Base-by-base conservation (phyloP, 768 basidiomycete genomes). In the Nevesoporus exiguus region DNA sequence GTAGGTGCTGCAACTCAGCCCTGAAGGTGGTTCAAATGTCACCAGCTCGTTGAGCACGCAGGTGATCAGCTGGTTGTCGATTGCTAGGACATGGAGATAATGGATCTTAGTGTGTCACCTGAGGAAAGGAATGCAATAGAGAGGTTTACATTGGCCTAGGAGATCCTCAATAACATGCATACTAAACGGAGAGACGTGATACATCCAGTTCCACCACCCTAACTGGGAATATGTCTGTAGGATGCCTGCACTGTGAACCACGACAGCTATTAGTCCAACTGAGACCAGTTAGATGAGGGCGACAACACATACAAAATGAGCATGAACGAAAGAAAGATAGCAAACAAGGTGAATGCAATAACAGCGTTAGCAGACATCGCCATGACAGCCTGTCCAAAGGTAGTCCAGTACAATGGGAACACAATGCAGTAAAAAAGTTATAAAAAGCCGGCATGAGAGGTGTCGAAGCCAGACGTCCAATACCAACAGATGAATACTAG, bases 21-120 rank as follows among this genome's bases (percentile, higher is more conserved):
- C 84, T 1, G 68, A 55, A 1, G 83, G 81, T 1, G 87, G 81
- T 11, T 77, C 65, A 31, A 90, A 64, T 8, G 64, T 63, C 45
- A 82, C 77, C 27, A 79, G 72, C 67, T 90, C 88, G 47, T 69
- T 64, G 1, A 68, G 48, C 1, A 81, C 67, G 68, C 89, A 90
- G 8, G 61, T 67, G 37, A 84, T 70, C 0, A 61, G 44, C 49
- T 75, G 71, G 33, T 64, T 58, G 5, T 78, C 80, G 19, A 81
- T 59, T 4, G 69, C 80, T 77, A 29, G 48, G 5, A n/a, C 5
- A 4, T 21, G 27, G 2, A n/a, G 17, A 2, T 5, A 2, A 13
- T 4, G 5, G n/a, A 24, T 14, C 2, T 61, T 27, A 53, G 24
- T 21, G 10, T 19, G 3, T 36, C 31, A 15, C 24, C 21, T 19